Evolutionary conservation across 2,329 filamentous ascomycete species (phyloP).

Genomic region (Fragosphaeria purpurea): DNA sequence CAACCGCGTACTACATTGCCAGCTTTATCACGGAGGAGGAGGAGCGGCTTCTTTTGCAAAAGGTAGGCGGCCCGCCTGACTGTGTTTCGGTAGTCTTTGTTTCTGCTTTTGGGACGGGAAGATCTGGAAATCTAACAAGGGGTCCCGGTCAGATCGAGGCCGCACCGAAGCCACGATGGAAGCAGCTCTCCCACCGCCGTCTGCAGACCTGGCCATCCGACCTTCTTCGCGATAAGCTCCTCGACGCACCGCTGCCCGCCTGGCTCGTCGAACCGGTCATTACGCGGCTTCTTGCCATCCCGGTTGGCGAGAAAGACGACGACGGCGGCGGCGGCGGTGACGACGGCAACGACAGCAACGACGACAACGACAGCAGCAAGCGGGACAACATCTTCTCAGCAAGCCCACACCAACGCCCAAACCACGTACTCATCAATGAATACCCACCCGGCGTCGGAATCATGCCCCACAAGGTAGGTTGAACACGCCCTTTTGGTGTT

Average conservation of each 20-base stretch:
- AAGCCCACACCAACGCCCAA: slow-evolving; percentile 68
- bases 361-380: slow-evolving; percentile 13
- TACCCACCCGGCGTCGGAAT: slow-evolving; percentile 86
- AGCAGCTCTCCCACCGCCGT: slow-evolving; percentile 74
- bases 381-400: slow-evolving; percentile 40
- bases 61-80: slow-evolving; percentile 35
- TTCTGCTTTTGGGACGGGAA: background rate
- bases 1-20: slow-evolving; percentile 71
- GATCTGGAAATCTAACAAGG: background rate
- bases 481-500: no score
- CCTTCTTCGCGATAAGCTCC: slow-evolving; percentile 65
- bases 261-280: slow-evolving; percentile 69
- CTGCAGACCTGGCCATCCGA: slow-evolving; percentile 86
- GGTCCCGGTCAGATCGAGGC: slow-evolving; percentile 35
- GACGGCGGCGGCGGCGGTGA: slow-evolving; percentile 5
- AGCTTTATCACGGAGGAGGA: slow-evolving; percentile 73
- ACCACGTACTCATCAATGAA: slow-evolving; percentile 91
- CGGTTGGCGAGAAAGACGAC: slow-evolving; percentile 15
- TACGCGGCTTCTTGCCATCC: slow-evolving; percentile 45
- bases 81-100: background rate
- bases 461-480: slow-evolving; percentile 70
- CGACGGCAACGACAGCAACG: slow-evolving; percentile 10
- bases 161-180: slow-evolving; percentile 72
- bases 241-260: slow-evolving; percentile 61
- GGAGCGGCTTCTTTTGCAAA: slow-evolving; percentile 59